Evolutionary conservation across 2,329 filamentous ascomycete genomes (phyloP).

Genomic region (Fusarium virguliforme): DNA sequence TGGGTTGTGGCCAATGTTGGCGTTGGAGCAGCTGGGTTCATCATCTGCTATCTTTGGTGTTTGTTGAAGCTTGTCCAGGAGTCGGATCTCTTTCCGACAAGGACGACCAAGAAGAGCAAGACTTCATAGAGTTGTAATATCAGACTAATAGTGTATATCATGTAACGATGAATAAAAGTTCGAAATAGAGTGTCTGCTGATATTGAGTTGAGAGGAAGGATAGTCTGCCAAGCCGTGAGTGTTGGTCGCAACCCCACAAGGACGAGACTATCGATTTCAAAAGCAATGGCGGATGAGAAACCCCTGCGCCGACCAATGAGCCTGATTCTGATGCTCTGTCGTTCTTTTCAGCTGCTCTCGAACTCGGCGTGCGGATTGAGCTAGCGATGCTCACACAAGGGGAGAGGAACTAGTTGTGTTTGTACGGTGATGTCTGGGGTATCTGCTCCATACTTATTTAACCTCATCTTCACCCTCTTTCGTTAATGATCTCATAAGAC

Average conservation of each 20-base stretch:
- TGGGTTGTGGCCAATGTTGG: constrained; percentile 95
- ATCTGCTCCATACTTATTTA: not conserved
- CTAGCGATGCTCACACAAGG: not conserved
- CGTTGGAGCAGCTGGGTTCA: constrained; percentile 88
- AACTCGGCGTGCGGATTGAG: not conserved
- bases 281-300: not conserved
- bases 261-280: not conserved
- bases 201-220: not conserved
- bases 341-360: not conserved
- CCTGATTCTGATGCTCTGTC: not conserved
- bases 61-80: constrained; percentile 77
- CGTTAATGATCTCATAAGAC: too few relatives aligned
- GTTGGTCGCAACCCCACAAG: not conserved
- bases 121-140: constrained; percentile 31
- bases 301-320: not conserved
- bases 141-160: constrained; percentile 11
- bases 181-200: not conserved
- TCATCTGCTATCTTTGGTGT: constrained; percentile 93
- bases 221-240: not conserved
- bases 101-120: constrained; percentile 57
- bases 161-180: constrained; percentile 1
- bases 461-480: not conserved
- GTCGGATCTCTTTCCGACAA: constrained; percentile 66
- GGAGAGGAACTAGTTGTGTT: not conserved
- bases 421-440: not conserved